Base-by-base conservation (phyloP, 805 yeast genomes). In the Metschnikowia dekortorum region DNA sequence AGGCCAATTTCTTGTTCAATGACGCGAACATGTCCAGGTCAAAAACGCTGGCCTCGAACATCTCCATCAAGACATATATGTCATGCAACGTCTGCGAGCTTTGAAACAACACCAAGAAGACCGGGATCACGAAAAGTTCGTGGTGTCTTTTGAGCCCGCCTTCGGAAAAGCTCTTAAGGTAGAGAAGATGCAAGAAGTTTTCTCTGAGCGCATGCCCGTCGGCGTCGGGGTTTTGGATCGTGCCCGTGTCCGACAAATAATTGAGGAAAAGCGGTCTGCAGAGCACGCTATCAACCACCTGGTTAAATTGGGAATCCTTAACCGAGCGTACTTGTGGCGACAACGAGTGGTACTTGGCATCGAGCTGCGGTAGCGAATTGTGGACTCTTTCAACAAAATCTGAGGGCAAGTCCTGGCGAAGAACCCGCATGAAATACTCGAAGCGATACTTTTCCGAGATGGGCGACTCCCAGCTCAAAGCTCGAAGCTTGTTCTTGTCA, bases 111-210 rank as follows among this genome's bases (percentile, higher is more conserved):
- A 70, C 47, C 35, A 73, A 57, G 11, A 69, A 57, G 9, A 66
- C 44, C 8, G 78, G 78, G 10, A 74, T 69, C 45, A 73, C 58
- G 44, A 74, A 71, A 2, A 58, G 56, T 49, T 71, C 75, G 50
- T 74, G 78, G 49, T 70, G 74, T 47, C 66, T 70, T 35, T 59
- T 61, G 36, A 74, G 60, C 2, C 75, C 74, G 43, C 61, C 64
- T 22, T 67, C 71, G 1, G 73, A 65, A 26, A 73, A 60, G 4
- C 75, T 67, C 51, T 70, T 71, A 32, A 72, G 60, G 55, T 69
- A 73, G 16, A 74, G 62, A 44, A 74, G 54, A 34, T 56, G 57
- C 44, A 57, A 62, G 56, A 65, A 73, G 43, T 67, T 61, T 3
- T 56, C 55, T 37, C 59, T 58, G 46, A 67, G 63, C 9, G 30